Conservation (phyloP, 495 filamentous ascomycete species). For the Aspergillus avenaceus region DNA sequence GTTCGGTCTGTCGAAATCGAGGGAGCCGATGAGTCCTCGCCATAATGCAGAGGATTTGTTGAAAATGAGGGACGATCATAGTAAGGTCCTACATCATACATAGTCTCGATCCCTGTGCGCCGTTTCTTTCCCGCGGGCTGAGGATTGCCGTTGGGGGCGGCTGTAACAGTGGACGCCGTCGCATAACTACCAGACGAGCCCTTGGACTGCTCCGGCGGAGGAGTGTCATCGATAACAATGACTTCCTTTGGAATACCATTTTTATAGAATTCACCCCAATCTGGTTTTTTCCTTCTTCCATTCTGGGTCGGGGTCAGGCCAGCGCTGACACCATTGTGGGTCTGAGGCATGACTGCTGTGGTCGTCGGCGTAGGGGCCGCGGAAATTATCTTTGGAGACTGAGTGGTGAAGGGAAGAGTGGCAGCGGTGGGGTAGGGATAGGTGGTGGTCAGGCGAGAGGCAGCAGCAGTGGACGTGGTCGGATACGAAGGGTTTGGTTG, state of each 20-base stretch:
- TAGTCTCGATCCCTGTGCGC: slow-evolving; percentile 57
- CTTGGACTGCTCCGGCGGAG: slow-evolving; percentile 56
- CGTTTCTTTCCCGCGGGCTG: slow-evolving; percentile 62
- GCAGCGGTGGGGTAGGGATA: slow-evolving; percentile 45
- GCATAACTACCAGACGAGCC: slow-evolving; percentile 24
- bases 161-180: slow-evolving; percentile 15
- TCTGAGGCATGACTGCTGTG: slow-evolving; percentile 23
- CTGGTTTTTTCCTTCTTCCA: slow-evolving; percentile 57
- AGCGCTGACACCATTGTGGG: slow-evolving; percentile 21
- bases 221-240: slow-evolving; percentile 93
- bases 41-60: slow-evolving; percentile 64
- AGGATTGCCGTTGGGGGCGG: slow-evolving; percentile 25
- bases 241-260: slow-evolving; percentile 91
- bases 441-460: slow-evolving; percentile 47
- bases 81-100: slow-evolving; percentile 63
- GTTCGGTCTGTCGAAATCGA: slow-evolving; percentile 84
- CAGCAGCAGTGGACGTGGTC: slow-evolving; percentile 45
- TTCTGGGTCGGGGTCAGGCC: slow-evolving; percentile 48
- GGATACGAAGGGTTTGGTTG: slow-evolving; percentile 52
- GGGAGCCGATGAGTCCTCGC: slow-evolving; percentile 58
- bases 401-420: slow-evolving; percentile 34
- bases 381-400: slow-evolving; percentile 31
- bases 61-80: slow-evolving; percentile 61
- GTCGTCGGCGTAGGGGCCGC: slow-evolving; percentile 32
- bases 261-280: slow-evolving; percentile 90